Base-by-base conservation (phyloP, 2,329 filamentous ascomycete species). In the Sclerotinia sclerotiorum region DNA sequence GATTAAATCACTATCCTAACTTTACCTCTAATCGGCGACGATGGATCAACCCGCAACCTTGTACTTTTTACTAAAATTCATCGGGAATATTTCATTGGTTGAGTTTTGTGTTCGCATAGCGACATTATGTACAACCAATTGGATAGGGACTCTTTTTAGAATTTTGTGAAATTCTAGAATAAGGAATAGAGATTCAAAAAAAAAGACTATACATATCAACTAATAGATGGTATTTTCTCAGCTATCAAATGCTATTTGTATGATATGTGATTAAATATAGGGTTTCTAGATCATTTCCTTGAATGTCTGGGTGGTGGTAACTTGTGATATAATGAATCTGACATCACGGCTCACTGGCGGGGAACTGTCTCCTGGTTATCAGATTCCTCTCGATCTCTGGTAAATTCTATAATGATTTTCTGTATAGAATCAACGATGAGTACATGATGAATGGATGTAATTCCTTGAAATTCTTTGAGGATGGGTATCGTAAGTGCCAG, bases 21-120 rank as follows among this genome's bases (percentile, higher is more conserved):
- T 29, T 24, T 1, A 63, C 35, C 44, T 27, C 62, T 65, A 24
- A 65, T 65, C 52, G 39, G 63, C 63, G 52, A 57, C 51, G 27
- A 65, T 39, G 52, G 52, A 57, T 65, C 52, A 48, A 19, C 29
- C 42, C 52, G 27, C 63, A n/a, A 42, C 10, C 51, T 19, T 19
- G 10, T 35, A 35, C 39, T 56, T 32, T 15, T 65, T 24, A 29
- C 62, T 13, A 29, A 24, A n/a, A 2, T 3, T 39, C 7, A 8
- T 35, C 35, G 35, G 10, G 10, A 5, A 11, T 5, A 24, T 35
- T 35, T 24, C 27, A 61, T 49, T 61, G 58, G 58, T 24, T 27
- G 21, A 24, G 21, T 61, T 24, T 32, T 8, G 17, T 32, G 44
- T 61, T 49, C 58, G 44, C 42, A 27, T 49, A 44, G 27, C 11